Percentiles rank a stretch among this genome's conserved stretches.
Evolutionary conservation across 495 filamentous ascomycete species (phyloP).

Genomic region (Aspergillus bridgeri): DNA sequence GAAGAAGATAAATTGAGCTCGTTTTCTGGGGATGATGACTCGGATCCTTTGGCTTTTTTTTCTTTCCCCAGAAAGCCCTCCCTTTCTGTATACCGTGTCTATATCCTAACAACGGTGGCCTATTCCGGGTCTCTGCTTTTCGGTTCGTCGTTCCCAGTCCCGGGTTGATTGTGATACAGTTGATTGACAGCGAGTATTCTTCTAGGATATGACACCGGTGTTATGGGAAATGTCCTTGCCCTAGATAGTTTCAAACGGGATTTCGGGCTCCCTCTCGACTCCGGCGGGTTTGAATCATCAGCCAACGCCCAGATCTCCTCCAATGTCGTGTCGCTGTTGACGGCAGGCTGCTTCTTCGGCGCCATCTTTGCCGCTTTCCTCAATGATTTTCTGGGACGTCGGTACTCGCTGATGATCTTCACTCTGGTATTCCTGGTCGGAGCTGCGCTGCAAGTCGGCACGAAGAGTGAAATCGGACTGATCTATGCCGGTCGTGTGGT

Average conservation of each 20-base stretch:
- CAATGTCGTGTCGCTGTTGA: slow-evolving; percentile 59
- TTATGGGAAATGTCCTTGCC: slow-evolving; percentile 56
- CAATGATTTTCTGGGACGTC: slow-evolving; percentile 57
- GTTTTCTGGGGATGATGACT: background rate
- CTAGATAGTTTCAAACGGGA: slow-evolving; percentile 54
- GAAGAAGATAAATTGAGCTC: background rate
- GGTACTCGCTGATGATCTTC: slow-evolving; percentile 55
- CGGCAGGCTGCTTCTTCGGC: slow-evolving; percentile 68
- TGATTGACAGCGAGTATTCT: background rate
- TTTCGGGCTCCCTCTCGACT: slow-evolving; percentile 41
- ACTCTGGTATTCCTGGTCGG: slow-evolving; percentile 58
- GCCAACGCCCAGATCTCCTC: slow-evolving; percentile 46
- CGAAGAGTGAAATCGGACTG: slow-evolving; percentile 29
- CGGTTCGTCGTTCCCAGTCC: slow-evolving; percentile 29
- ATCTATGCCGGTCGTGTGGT: slow-evolving; percentile 45
- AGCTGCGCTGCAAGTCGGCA: slow-evolving; percentile 57
- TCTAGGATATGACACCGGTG: slow-evolving; percentile 54
- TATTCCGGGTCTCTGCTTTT: slow-evolving; percentile 54
- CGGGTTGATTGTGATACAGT: background rate
- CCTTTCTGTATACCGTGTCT: slow-evolving; percentile 37
- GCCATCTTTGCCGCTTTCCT: slow-evolving; percentile 56
- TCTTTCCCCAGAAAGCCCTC: background rate
- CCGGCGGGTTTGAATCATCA: slow-evolving; percentile 27
- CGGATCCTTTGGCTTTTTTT: slow-evolving; percentile 1
- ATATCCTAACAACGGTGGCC: slow-evolving; percentile 51